phyloP scores from a whole-genome alignment of 176 grass and related monocot genomes.

The Lolium multiflorum region DNA sequence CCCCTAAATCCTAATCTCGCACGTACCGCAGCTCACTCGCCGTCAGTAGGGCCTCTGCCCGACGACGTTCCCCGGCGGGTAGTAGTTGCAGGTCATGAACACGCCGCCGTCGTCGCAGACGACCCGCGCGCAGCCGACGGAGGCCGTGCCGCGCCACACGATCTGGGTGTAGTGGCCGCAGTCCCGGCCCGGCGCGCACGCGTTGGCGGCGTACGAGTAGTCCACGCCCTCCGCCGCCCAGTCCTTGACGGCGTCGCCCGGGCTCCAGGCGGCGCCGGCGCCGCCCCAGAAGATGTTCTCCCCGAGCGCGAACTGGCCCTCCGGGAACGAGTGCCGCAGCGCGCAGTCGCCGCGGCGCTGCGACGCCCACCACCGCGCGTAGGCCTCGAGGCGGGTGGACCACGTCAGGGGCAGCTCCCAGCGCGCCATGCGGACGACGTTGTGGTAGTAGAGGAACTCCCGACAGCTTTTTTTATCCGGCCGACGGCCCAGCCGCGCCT shows the following conservation, averaged over 20 bases:
- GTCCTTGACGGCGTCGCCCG: slow-evolving; percentile 59
- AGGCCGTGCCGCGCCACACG: slow-evolving; percentile 64
- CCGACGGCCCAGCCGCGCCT: too few species aligned
- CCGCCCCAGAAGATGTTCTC: slow-evolving; percentile 86
- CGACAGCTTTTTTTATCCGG: too few species aligned
- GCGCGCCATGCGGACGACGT: slow-evolving; percentile 55
- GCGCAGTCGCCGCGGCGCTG: slow-evolving; percentile 57
- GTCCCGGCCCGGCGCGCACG: slow-evolving; percentile 49
- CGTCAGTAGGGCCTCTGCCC: slow-evolving; percentile 63
- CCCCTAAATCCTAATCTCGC: not conserved
- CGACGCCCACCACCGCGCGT: slow-evolving; percentile 66
- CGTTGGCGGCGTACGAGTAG: slow-evolving; percentile 65
- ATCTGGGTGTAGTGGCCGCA: slow-evolving; percentile 85
- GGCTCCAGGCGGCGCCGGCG: slow-evolving; percentile 40
- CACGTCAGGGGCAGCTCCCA: slow-evolving; percentile 66
- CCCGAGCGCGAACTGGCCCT: slow-evolving; percentile 65
- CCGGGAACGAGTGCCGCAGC: slow-evolving; percentile 70
- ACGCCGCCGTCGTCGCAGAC: slow-evolving; percentile 59
- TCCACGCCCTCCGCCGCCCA: slow-evolving; percentile 70
- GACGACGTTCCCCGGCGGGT: slow-evolving; percentile 66
- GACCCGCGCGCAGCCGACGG: slow-evolving; percentile 52
- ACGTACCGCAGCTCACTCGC: not conserved
- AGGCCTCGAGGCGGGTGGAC: slow-evolving; percentile 55
- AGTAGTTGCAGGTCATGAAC: slow-evolving; percentile 81
- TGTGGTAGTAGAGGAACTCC: slow-evolving; percentile 76